These are phyloP conservation scores for Aspergillus asperescens DNA, from an alignment of 495 filamentous ascomycete genomes.

Conservation along the genomic window DNA sequence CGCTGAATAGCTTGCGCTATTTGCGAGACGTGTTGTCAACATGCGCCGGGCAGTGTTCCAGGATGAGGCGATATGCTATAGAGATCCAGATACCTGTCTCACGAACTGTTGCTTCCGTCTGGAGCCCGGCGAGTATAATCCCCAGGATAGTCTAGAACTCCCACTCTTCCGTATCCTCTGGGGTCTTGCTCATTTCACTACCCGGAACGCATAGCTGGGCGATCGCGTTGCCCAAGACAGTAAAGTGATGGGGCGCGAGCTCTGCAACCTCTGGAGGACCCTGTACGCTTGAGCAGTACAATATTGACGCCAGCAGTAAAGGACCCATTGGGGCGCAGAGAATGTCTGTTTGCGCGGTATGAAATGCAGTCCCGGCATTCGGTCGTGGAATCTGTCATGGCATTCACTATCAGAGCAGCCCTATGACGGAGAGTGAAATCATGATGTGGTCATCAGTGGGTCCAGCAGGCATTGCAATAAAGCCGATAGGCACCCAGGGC, in stretches of 20 bases:
- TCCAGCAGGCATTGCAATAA: no score
- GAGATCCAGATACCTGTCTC: slow-evolving; percentile 9
- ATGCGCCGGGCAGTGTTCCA: slow-evolving; percentile 1
- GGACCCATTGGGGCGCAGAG: slow-evolving; percentile 1
- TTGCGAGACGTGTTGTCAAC: slow-evolving; percentile 1
- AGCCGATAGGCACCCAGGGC: no score
- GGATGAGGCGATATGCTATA: slow-evolving; percentile 4
- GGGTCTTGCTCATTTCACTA: background rate
- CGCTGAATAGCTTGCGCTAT: slow-evolving; percentile 6
- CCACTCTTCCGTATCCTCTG: slow-evolving; percentile 2
- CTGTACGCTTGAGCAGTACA: slow-evolving; percentile 2
- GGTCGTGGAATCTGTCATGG: slow-evolving; percentile 7
- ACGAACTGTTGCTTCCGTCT: background rate
- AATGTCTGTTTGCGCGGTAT: slow-evolving; percentile 6
- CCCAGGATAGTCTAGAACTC: slow-evolving; percentile 1
- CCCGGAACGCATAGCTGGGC: slow-evolving; percentile 1
- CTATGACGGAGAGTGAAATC: no score
- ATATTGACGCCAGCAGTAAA: slow-evolving; percentile 1
- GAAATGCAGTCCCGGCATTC: slow-evolving; percentile 7
- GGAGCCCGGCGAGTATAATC: background rate
- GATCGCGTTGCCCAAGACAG: background rate
- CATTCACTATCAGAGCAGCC: no score
- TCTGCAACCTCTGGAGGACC: background rate
- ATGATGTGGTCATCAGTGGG: no score
- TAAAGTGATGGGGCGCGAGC: background rate